Base-by-base conservation (phyloP, 1,284 basidiomycete species). In the Athelia psychrophila region DNA sequence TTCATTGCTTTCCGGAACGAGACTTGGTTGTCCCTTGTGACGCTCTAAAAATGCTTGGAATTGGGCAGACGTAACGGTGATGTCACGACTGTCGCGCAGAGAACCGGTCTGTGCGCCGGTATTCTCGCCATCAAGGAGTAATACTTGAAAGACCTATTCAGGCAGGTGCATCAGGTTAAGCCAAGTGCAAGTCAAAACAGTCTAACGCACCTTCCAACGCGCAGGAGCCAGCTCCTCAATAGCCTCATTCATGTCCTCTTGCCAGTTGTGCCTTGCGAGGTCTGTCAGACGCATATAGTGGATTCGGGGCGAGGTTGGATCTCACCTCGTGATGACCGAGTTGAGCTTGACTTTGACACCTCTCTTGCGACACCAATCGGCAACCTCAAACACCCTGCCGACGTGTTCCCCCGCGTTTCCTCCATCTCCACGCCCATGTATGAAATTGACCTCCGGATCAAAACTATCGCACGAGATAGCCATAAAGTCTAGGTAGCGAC, bases 381-480 rank as follows among this genome's bases (percentile, higher is more conserved):
- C 65, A 6, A 76, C 70, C 25, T 67, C 58, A 56, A 72, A 70
- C 2, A 74, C 72, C 1, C 56, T 58, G 8, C 32, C 36, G 2
- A 70, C 63, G 24, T 70, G 69, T 1, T 56, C 58, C 3, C 64
- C 58, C n/a, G n/a, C n/a, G 6, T 64, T 68, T 5, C 65, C 64
- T 19, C 69, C 58, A 45, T 67, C 65, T 2, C 62, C 63, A 1
- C 74, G 58, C 5, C 74, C 72, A 35, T 69, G 63, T 12, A 56
- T 60, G 32, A 67, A 27, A 51, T 75, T 75, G 4, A 66, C 69
- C 44, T 75, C 74, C 0, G 51, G n/a, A 42, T 70, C 64, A 42
- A 76, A 75, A 22, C 67, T 70, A 47, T 76, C 73, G 36, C 72
- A 74, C 1, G 71, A 73, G 0, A 76, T 69, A 1, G 70, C 73